Base-by-base conservation (phyloP, 2,329 filamentous ascomycete genomes). In the Sarocladiaceae sp. region DNA sequence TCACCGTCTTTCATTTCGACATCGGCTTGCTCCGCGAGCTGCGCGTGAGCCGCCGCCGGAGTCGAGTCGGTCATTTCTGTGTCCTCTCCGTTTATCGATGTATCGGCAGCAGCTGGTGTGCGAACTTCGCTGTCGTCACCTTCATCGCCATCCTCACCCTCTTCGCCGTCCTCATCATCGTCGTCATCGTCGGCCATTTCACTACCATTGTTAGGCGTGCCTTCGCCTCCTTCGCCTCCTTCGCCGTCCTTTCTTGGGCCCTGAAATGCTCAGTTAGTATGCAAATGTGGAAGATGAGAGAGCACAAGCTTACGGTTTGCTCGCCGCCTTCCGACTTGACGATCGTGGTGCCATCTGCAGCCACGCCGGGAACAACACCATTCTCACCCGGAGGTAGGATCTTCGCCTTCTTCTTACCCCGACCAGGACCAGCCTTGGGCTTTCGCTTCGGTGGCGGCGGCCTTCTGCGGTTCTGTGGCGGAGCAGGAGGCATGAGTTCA, bases 391-490 rank as follows among this genome's bases (percentile, higher is more conserved):
- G 69, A 12, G 71, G 55, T 15, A 71, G 70, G 59, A 74, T 64
- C 65, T 86, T 90, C 69, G 86, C 88, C 79, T 88, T 92, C 77
- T 87, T 93, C 56, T 83, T 79, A 15, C 89, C 89, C 56, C 90
- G 82, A 7, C 90, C 90, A 31, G 88, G 84, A 0, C 89, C 77
- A 25, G 70, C 87, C 67, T 88, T 92, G 46, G 80, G 76, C 75
- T 93, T 96, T 66, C 89, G 86, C 66, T 90, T 91, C 0, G 88
- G 88, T 1, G 88, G 87, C 25, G 86, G 86, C 0, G 86, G 86
- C 55, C 86, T 83, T 63, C 86, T 82, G 63, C 74, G 71, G n/a
- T 62, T 66, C 2, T 74, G 72, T 1, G 74, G 72, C 2, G 68
- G 60, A 20, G 66, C 58, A 3, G 55, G 47, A 18, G 47, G 29